These are phyloP conservation scores for Candida silvicultrix DNA, from an alignment of 805 yeast species.

Conservation along the genomic window DNA sequence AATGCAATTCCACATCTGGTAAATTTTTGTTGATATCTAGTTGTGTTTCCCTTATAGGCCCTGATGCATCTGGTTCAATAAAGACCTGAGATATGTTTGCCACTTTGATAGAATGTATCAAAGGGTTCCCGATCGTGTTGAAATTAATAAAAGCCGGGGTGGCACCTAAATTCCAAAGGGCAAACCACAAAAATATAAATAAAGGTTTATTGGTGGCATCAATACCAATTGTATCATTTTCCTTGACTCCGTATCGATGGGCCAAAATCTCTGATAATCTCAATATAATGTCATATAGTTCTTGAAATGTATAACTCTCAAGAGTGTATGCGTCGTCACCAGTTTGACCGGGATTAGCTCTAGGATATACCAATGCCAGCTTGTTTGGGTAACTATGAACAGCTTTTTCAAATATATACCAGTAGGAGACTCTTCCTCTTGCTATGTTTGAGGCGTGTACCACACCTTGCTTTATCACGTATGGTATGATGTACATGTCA, in stretches of 20 bases:
- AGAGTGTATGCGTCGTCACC: slow-evolving; percentile 53
- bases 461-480: slow-evolving; percentile 32
- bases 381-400: slow-evolving; percentile 42
- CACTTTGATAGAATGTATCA: slow-evolving; percentile 72
- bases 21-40: slow-evolving; percentile 28
- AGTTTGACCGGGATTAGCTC: slow-evolving; percentile 26
- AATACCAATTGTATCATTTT: slow-evolving; percentile 66
- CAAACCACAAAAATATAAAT: slow-evolving; percentile 73
- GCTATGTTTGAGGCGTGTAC: slow-evolving; percentile 29
- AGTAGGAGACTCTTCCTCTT: slow-evolving; percentile 41
- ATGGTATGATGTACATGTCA: slow-evolving; percentile 46
- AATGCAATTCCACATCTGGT: slow-evolving; percentile 38
- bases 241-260: slow-evolving; percentile 54
- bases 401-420: slow-evolving; percentile 63
- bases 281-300: slow-evolving; percentile 60
- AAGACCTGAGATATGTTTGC: slow-evolving; percentile 61
- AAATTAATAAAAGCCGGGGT: slow-evolving; percentile 82
- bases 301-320: slow-evolving; percentile 61
- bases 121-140: slow-evolving; percentile 65
- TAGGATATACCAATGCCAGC: slow-evolving; percentile 54
- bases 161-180: slow-evolving; percentile 90
- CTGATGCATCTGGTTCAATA: slow-evolving; percentile 65
- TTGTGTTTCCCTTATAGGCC: slow-evolving; percentile 45
- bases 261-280: slow-evolving; percentile 60
- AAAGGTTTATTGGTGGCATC: slow-evolving; percentile 81